phyloP scores from a whole-genome alignment of 2,329 filamentous ascomycete species.

The Nakataea oryzae region DNA sequence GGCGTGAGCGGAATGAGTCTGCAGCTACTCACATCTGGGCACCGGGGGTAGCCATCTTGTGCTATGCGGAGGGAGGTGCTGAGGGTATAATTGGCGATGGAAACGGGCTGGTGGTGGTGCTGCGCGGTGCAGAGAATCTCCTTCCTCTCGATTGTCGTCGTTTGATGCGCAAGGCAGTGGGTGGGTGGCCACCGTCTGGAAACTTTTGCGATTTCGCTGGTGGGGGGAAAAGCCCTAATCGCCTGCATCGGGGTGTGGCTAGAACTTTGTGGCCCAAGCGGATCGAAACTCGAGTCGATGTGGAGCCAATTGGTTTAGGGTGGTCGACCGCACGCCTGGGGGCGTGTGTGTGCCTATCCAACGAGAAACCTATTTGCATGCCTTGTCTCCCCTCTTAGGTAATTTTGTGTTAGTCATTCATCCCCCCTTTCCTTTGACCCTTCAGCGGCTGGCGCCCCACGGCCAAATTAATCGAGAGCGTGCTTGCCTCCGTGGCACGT shows the following conservation, averaged over 20 bases:
- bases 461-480: background rate
- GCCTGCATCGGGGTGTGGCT: background rate
- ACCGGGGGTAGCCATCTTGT: constrained; percentile 51
- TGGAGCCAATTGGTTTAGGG: background rate
- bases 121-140: background rate
- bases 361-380: too few relatives aligned
- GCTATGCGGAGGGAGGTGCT: constrained; percentile 11
- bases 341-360: too few relatives aligned
- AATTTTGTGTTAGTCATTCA: too few relatives aligned
- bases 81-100: constrained; percentile 6
- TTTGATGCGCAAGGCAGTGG: background rate
- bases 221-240: background rate
- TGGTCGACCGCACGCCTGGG: too few relatives aligned
- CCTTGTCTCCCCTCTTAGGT: too few relatives aligned
- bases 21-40: constrained; percentile 47
- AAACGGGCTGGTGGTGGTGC: background rate
- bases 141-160: background rate
- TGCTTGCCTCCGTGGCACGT: background rate
- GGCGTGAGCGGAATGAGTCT: background rate
- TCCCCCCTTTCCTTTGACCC: too few relatives aligned
- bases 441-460: too few relatives aligned
- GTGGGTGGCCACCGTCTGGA: background rate
- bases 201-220: background rate
- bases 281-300: too few relatives aligned
- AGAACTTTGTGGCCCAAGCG: background rate